Base-by-base conservation (phyloP, 306 rosid genomes). In the Echinosophora koreensis region DNA sequence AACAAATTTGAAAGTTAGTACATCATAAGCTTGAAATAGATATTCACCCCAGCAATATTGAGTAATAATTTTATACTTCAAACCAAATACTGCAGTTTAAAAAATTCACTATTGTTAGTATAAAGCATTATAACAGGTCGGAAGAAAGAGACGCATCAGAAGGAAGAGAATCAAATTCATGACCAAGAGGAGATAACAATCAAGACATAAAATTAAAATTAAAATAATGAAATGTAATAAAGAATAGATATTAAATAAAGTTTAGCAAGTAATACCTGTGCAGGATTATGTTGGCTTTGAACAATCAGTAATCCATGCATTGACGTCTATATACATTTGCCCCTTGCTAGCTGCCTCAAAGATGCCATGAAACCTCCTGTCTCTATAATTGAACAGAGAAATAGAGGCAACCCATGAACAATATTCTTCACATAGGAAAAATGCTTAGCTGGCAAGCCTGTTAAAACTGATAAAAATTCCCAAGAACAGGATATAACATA, bases 301-400 rank as follows among this genome's bases (percentile, higher is more conserved):
- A 68, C 88, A 88, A 46, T 88, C 86, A 76, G 71, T 55, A 22
- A 86, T 81, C 97, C 99, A 95, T 66, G 94, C 99, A 80, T 89
- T 85, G 34, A 96, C 94, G 80, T 95, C 87, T 32, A 95, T 90
- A 66, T 78, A 87, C 90, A 89, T 77, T 80, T 87, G 63, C 14
- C 97, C 98, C 15, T 69, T 50, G 78, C 90, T 80, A 55, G 91
- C 87, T 16, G 97, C 97, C 90, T 90, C 97, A 67, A 81, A 92
- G 56, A 92, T 83, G 54, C 97, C 98, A 90, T 90, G 87, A 80
- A 95, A 87, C 60, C 80, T 90, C 61, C 96, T 82, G 18, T 90
- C 90, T 61, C 85, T 87, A 58, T 82, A 95, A 87, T 95, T 92
- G 92, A 95, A 95, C 54, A 95, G 85, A 84, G n/a, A n/a, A 92